Evolutionary conservation across 805 yeast genomes (phyloP), one percentile per base, ranked within the genome.

Genomic region (Cyberlindnera maclurae): DNA sequence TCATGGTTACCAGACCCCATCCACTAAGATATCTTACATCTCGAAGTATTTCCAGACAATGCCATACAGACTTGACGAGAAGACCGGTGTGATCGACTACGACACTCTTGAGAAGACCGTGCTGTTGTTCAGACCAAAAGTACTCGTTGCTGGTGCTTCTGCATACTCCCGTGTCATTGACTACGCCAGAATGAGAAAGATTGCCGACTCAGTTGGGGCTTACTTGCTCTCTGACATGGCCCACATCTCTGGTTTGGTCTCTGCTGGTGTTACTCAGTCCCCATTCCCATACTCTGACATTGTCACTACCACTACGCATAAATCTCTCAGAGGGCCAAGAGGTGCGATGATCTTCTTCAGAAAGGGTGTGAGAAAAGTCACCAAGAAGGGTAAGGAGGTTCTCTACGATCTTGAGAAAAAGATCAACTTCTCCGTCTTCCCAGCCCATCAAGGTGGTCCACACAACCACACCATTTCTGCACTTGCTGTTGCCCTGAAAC

Each of bases 391-490:
- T 50, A 85, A 84, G 63, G 89, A 86, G 65, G 70, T 82, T 40
- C 67, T 73, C 37, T 89, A 87, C 62, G 96, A 90, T 55, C 75
- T 90, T 58, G 97, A 90, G 66, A 77, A 79, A 59, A 82, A 79
- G 61, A 88, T 90, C 66, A 90, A 90, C 75, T 90, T 90, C 60
- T 86, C 96, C 26, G 97, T 90, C 40, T 90, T 90, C 85, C 98
- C 98, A 52, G 97, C 95, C 49, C 97, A 90, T 65, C 98, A 90
- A 72, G 98, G 98, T 71, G 98, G 98, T 59, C 98, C 98, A 51
- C 97, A 90, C 67, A 90, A 90, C 71, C 97, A 90, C 67, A 90
- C 97, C 54, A 90, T 90, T 58, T 79, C 96, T 47, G 97, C 97
- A 15, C 72, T 90, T 53, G 95, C 97, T 26, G 90, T 88, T 41